These are phyloP conservation scores for Rhodotorula sp. DNA, from an alignment of 1,284 basidiomycete genomes.

Conservation along the genomic window DNA sequence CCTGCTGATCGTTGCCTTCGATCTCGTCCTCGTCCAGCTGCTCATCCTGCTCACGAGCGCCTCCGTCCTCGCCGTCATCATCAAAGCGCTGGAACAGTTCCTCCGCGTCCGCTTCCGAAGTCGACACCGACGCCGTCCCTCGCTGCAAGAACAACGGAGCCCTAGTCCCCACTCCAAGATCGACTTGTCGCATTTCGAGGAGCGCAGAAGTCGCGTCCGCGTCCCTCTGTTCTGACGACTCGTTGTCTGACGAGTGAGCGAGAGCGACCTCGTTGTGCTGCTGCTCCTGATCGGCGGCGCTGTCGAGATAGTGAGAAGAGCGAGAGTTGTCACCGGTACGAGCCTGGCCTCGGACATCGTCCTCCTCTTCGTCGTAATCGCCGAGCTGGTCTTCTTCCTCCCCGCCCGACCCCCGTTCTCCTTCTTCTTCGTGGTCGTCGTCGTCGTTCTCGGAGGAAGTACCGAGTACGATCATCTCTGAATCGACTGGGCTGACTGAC, in stretches of 20 bases:
- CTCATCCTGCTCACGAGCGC: not conserved
- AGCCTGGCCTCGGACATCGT: not conserved
- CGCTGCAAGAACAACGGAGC: not conserved
- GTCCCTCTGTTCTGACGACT: no score
- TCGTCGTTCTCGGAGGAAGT: no score
- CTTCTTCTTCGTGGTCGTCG: not conserved
- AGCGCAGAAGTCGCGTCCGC: no score
- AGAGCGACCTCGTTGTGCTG: no score
- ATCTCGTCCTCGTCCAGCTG: not conserved
- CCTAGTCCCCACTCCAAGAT: no score
- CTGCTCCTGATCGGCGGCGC: no score
- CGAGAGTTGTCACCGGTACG: no score
- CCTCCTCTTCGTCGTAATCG: not conserved
- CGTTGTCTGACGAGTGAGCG: no score
- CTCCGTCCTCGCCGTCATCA: not conserved
- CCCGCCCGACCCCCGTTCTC: no score
- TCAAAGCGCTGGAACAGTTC: not conserved
- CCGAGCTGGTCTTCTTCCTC: not conserved
- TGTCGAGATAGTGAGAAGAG: no score
- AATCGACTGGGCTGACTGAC: no score
- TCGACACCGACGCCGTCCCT: not conserved
- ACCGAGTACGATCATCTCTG: not conserved
- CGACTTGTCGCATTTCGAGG: no score
- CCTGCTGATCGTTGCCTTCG: slow-evolving; percentile 56
- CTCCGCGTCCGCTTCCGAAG: slow-evolving; percentile 1